Percentiles rank a stretch among this genome's conserved stretches.
These are phyloP conservation scores for Tylopilus cervinicoccineus DNA, from an alignment of 768 basidiomycete species.

Conservation along the genomic window DNA sequence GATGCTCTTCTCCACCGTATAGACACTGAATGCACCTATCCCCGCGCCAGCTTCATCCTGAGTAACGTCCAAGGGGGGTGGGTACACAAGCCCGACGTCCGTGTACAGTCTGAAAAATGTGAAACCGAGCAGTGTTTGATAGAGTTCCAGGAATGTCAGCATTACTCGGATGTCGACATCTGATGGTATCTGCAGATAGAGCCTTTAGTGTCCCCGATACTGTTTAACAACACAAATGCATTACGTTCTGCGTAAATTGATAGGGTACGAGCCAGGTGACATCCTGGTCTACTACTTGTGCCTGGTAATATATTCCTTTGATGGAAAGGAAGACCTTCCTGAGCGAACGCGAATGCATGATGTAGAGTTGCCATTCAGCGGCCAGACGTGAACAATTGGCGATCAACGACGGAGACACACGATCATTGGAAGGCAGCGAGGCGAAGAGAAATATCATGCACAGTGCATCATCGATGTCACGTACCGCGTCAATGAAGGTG, in stretches of 20 bases:
- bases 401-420: conserved; percentile 77
- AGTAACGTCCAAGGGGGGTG: conserved; percentile 80
- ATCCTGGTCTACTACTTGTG: conserved; percentile 87
- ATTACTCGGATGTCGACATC: conserved; percentile 98
- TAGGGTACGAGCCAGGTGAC: conserved; percentile 97
- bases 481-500: conserved; percentile 90
- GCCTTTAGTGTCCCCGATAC: conserved; percentile 5
- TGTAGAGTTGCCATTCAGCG: conserved; percentile 95
- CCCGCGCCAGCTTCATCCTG: conserved; percentile 87
- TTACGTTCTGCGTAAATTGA: conserved; percentile 91
- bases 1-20: conserved; percentile 38
- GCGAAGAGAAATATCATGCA: conserved; percentile 95
- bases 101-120: conserved; percentile 98
- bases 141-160: conserved; percentile 96
- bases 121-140: conserved; percentile 94
- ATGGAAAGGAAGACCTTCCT: conserved; percentile 94
- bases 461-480: conserved; percentile 95
- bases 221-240: conserved; percentile 21
- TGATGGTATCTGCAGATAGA: conserved; percentile 64
- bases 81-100: conserved; percentile 89
- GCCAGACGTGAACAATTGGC: conserved; percentile 88
- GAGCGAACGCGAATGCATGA: conserved; percentile 81
- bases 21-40: conserved; percentile 80
- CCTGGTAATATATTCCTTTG: conserved; percentile 98
- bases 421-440: conserved; percentile 80